phyloP scores from a whole-genome alignment of 164 flowering plant species.

The Vitis amurensis region DNA sequence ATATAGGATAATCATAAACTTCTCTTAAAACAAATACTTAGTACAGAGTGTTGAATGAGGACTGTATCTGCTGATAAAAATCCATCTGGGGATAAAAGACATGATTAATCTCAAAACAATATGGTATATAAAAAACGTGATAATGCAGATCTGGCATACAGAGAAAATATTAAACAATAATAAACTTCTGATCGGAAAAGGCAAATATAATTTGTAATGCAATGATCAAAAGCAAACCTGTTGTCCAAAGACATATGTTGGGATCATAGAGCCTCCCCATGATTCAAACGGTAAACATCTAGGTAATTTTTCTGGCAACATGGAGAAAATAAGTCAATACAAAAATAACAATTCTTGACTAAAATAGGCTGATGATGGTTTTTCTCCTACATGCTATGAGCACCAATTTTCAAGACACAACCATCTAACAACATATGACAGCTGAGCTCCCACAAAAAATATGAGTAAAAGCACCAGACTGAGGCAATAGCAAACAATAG shows the following conservation, averaged over 20 bases:
- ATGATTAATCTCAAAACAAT: background rate
- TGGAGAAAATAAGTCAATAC: slow-evolving; percentile 4
- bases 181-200: background rate
- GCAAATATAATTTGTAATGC: background rate
- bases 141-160: background rate
- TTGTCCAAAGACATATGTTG: slow-evolving; percentile 71
- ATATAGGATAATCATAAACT: no score
- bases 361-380: background rate
- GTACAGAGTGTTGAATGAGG: background rate
- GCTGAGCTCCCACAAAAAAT: no score
- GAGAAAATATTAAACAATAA: background rate
- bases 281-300: slow-evolving; percentile 91
- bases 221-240: slow-evolving; percentile 54
- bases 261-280: slow-evolving; percentile 93
- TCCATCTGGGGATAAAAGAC: background rate
- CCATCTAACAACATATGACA: no score
- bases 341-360: background rate
- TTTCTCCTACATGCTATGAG: no score
- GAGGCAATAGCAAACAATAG: no score
- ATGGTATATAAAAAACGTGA: background rate
- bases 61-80: background rate
- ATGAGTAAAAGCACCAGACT: no score
- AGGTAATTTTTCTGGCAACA: slow-evolving; percentile 83
- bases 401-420: no score
- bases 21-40: no score